Evolutionary conservation across 768 basidiomycete genomes (phyloP), one percentile per base, ranked within the genome.

Genomic region (Chalciporus piperatus): DNA sequence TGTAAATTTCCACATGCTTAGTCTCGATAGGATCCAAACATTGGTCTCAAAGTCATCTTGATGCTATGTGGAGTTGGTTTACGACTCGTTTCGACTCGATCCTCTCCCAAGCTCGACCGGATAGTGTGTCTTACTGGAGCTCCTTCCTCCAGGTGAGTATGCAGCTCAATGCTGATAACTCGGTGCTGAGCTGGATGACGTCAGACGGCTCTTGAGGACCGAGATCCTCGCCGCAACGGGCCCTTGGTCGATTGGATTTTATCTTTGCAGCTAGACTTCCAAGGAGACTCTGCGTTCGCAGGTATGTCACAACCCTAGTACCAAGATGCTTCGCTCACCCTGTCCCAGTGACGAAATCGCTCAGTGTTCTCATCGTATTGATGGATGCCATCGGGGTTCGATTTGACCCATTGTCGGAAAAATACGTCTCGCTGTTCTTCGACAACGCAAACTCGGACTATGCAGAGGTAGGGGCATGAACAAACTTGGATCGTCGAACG

Each of bases 241-340:
- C 78, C 81, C 11, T 63, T 97, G 35, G 75, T 93, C 17, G 78
- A 89, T 55, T 95, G 89, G 83, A 82, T 93, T 50, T 62, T 88
- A 28, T 73, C 79, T 17, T 75, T 92, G 3, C 85, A 88, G 2
- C 72, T 92, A 5, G 93, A 97, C 57, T 91, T 95, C 66, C 79
- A 81, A 32, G 81, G 85, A 41, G 89, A 90, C 57, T 96, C 92
- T 25, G 89, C 91, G 3, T 97, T 97, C 66, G 80, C 85, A 57
- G 86, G 92, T 89, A 71, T 64, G 73, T 30, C 17, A 28, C 38
- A 38, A 55, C 17, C 42, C 17, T 19, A 38, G 14, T 6, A 10
- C 22, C 11, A 11, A 39, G 10, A 6, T 39, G 16, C 28, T 53
- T 46, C 30, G 19, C 51, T 67, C 23, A 59, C 42, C 32, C 40